Base-by-base conservation (phyloP, 2,329 filamentous ascomycete genomes). In the Diplodia mutila region DNA sequence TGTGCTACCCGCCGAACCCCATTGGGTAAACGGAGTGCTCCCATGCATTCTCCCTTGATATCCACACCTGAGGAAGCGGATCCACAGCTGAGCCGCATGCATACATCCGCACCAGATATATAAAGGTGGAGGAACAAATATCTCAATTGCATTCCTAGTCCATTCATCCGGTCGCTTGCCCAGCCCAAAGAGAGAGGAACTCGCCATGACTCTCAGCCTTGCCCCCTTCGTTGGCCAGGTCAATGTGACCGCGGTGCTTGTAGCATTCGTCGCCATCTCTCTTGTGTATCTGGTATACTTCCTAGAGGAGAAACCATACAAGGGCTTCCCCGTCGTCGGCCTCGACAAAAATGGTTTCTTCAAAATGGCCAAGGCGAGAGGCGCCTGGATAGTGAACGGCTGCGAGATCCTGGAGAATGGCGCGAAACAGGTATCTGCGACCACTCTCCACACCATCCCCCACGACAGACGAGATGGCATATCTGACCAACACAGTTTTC, bases 341-440 rank as follows among this genome's bases (percentile, higher is more conserved):
- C 4, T 61, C 18, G 59, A 51, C 8, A 34, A 49, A 8, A 34
- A 51, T 51, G 59, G 59, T 11, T 23, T 61, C 8, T 61, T 61
- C 42, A 34, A 23, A 34, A 61, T 61, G 59, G 37, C 39, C 0
- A 61, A 61, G 59, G 59, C 59, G 11, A 61, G 59, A 7, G 39
- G 18, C 11, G 32, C 48, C 8, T 61, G 59, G 59, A 61, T 61
- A n/a, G 59, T 37, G 27, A 61, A 61, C 4, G 59, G 59, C 5
- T 61, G 46, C 8, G 42, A 61, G 27, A 61, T 51, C 4, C 12
- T 61, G 42, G 59, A 49, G 16, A 18, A 27, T 4, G 59, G 25
- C 5, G 42, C 42, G 3, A 61, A 61, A 21, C 42, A 61, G 59
- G 59, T 51, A 61, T 48, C 12, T n/a, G 5, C 23, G n/a, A n/a